Evolutionary conservation across 257 asterid genomes (phyloP), one percentile per base, ranked within the genome.

Genomic region (Gentiana dahurica): DNA sequence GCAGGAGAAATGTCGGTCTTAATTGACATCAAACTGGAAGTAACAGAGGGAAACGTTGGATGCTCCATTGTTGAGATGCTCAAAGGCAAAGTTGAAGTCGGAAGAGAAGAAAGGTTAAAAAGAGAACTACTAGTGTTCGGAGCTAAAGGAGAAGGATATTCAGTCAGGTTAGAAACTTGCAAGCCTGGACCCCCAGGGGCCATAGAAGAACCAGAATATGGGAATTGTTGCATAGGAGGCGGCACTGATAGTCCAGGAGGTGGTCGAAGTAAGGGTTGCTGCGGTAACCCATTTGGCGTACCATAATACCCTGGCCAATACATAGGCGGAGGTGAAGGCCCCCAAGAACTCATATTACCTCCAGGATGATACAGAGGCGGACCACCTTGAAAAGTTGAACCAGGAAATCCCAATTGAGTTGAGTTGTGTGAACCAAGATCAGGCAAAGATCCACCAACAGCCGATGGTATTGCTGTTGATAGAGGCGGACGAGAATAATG

Each of bases 251-350:
- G 52, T 51, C 91, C 95, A 11, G 85, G 77, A 67, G 98, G 94
- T 33, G 98, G 95, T 49, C 88, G 78, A 55, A 85, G 86, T 70
- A 92, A 67, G 63, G 95, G 55, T 60, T 85, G 98, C 45, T 81
- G 95, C 36, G 94, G 90, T 9, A 85, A 60, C 51, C 81, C 95
- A 64, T 71, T 81, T 54, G 98, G 97, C 6, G 93, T 9, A 6
- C 95, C 97, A 73, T 88, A 92, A 69, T 54, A 88, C 49, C 97
- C 95, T 62, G 77, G 97, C 95, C 95, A 92, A 74, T 92, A 88
- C 95, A 87, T 81, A 12, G 98, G 97, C 24, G 86, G 68, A 34
- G 71, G 76, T 37, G 79, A 68, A 59, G 93, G 86, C 2, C 84
- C 89, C 99, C 99, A 92, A 15, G 97, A 77, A 51, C 74, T 86